phyloP scores from a whole-genome alignment of 2,329 filamentous ascomycete species.

The Aspergillus carbonarius region DNA sequence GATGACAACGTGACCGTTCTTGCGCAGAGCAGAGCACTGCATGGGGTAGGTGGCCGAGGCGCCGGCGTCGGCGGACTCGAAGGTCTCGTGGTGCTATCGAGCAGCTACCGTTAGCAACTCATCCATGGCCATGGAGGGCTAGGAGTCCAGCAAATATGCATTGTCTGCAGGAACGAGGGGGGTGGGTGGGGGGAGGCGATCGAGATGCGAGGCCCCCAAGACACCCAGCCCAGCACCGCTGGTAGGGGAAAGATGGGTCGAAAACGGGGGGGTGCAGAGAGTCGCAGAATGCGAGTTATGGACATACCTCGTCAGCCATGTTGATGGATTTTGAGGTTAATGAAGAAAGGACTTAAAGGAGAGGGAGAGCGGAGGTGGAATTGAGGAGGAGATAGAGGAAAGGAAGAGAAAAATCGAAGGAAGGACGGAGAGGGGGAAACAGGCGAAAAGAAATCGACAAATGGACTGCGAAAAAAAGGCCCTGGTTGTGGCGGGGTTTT shows the following conservation, averaged over 20 bases:
- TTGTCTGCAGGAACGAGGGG: constrained; percentile 17
- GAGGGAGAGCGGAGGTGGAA: constrained; percentile 19
- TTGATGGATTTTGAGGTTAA: constrained; percentile 43
- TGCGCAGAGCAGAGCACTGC: constrained; percentile 99
- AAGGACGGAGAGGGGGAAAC: constrained; percentile 23
- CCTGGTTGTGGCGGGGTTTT: constrained; percentile 37
- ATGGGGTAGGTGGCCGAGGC: constrained; percentile 92
- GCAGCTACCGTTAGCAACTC: constrained; percentile 10
- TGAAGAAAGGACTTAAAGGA: constrained; percentile 20
- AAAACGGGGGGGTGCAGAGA: not conserved
- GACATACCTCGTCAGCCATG: constrained; percentile 67
- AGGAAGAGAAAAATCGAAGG: constrained; percentile 24
- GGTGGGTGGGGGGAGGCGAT: constrained; percentile 13
- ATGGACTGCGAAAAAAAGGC: constrained; percentile 28
- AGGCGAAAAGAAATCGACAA: constrained; percentile 26
- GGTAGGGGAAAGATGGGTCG: constrained; percentile 20
- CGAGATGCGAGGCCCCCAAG: constrained; percentile 31
- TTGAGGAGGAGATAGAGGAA: constrained; percentile 19
- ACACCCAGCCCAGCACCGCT: constrained; percentile 24
- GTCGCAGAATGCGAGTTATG: constrained; percentile 20
- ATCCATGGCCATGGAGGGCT: not conserved
- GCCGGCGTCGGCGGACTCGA: constrained; percentile 94
- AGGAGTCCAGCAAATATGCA: constrained; percentile 2
- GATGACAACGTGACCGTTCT: constrained; percentile 99
- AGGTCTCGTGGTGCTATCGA: constrained; percentile 68